A percentile compares a stretch with the other conserved stretches of the same genome.
Evolutionary conservation across 176 grass and related monocot genomes (phyloP).

Genomic region (Rhynchospora pubera): DNA sequence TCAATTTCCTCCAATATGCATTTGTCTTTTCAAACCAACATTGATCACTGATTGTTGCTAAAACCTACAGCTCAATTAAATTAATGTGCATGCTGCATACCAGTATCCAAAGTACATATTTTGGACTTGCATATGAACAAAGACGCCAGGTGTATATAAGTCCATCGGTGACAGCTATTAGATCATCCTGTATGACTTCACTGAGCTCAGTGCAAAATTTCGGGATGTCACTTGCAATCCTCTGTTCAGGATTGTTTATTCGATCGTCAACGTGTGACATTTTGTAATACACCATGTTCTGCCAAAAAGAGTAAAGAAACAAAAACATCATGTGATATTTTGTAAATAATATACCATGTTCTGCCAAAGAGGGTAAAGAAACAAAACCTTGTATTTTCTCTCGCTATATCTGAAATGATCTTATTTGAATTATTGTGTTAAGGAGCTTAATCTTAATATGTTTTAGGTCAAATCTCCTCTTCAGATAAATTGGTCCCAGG

Average conservation of each 20-base stretch:
- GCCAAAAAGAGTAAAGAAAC: slow-evolving; percentile 32
- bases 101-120: slow-evolving; percentile 96
- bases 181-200: slow-evolving; percentile 95
- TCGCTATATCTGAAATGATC: background rate
- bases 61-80: background rate
- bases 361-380: slow-evolving; percentile 42
- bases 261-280: slow-evolving; percentile 89
- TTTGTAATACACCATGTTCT: slow-evolving; percentile 99
- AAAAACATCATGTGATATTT: slow-evolving; percentile 56
- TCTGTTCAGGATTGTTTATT: slow-evolving; percentile 85
- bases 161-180: slow-evolving; percentile 85
- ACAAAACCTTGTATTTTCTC: background rate
- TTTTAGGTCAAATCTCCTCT: background rate
- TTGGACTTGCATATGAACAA: slow-evolving; percentile 98
- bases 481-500: background rate
- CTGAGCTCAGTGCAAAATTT: slow-evolving; percentile 94
- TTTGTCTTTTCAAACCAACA: slow-evolving; percentile 1
- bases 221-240: slow-evolving; percentile 94
- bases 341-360: slow-evolving; percentile 95
- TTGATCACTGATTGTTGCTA: background rate
- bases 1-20: background rate
- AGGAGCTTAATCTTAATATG: slow-evolving; percentile 6
- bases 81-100: slow-evolving; percentile 30
- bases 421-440: background rate
- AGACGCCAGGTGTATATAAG: slow-evolving; percentile 93